Evolutionary conservation across 2,329 filamentous ascomycete species (phyloP), one percentile per base, ranked within the genome.

Genomic region (Eurotiales sp.): DNA sequence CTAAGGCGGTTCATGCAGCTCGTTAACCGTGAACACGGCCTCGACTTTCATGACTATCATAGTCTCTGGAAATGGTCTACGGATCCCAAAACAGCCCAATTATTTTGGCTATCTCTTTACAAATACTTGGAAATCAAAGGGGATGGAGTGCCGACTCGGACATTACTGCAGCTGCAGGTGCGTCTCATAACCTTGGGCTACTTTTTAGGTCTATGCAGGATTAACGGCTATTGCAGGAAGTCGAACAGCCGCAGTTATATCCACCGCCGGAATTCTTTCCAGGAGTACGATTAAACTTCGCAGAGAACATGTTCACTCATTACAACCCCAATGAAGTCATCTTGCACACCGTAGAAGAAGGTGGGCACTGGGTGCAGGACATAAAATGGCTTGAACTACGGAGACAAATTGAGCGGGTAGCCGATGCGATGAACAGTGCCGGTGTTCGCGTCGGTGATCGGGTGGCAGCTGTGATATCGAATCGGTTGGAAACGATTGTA

Each of bases 301-400:
- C 46, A 2, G 46, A 41, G 17, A 48, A 48, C 19, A 12, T 48
- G 30, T 11, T 48, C 8, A 41, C 5, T 27, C 23, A n/a, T 22
- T 7, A 15, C 8, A 17, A 3, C 25, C 6, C 14, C 8, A 23
- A 21, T 14, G 22, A 22, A 3, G 21, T 21, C 11, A 41, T 19
- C 5, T 36, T 36, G 17, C 30, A 30, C 2, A 48, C 25, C n/a
- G 46, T 41, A 15, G 46, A 48, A 32, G 22, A 25, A 17, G 36
- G 19, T 19, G 36, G 36, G 3, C 10, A 5, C 10, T 10, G 10
- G 5, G 25, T 6, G 5, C 30, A 48, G 34, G 22, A 30, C 36
- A 21, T 48, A 11, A 39, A 36, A 22, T 48, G 46, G 46, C 36
- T 22, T 14, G 30, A 48, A 21, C 25, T 48, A 19, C 11, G 34